Base-by-base conservation (phyloP, 768 basidiomycete species). In the Lentinula boryana region DNA sequence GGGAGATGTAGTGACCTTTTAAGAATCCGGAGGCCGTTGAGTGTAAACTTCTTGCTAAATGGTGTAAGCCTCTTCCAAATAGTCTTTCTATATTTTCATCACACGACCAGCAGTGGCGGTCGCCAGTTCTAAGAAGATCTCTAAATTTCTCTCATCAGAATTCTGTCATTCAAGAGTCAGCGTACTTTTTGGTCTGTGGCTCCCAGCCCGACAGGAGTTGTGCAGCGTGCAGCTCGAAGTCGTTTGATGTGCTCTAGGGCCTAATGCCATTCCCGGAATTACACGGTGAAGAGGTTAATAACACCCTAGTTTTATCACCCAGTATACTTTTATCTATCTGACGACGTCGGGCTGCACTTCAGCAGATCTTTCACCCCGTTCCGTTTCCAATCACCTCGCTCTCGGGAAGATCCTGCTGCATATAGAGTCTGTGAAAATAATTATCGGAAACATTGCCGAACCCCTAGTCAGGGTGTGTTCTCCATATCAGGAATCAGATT, bases 391-490 rank as follows among this genome's bases (percentile, higher is more conserved):
- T 58, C 44, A 58, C 57, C 57, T 58, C 46, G 49, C 46, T 38
- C 4, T 50, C 57, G 57, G 57, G n/a, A 31, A 46, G 56, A 16
- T 57, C 21, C 9, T 48, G 18, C 54, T 43, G 36, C 13, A 18
- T 13, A 53, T 16, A n/a, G 33, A 54, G 43, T 35, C 10, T 56
- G 21, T 16, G 32, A 27, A 32, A 49, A 60, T 60, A 60, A 40
- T 1, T 38, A 38, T 38, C 58, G 58, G 58, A 52, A 58, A 49
- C 57, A 48, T 9, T 52, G 27, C 58, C 58, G 58, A 60, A 33
- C n/a, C 18, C 4, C 46, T n/a, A 48, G n/a, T 48, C 50, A 60
- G 36, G 58, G 58, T 38, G 9, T 36, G 36, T 38, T 46, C 10
- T 49, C 48, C 48, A 41, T 43, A 60, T 51, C 44, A 21, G 38